Evolutionary conservation across 2,329 filamentous ascomycete species (phyloP), one percentile per base, ranked within the genome.

Genomic region (Colletotrichum ledebouriae): DNA sequence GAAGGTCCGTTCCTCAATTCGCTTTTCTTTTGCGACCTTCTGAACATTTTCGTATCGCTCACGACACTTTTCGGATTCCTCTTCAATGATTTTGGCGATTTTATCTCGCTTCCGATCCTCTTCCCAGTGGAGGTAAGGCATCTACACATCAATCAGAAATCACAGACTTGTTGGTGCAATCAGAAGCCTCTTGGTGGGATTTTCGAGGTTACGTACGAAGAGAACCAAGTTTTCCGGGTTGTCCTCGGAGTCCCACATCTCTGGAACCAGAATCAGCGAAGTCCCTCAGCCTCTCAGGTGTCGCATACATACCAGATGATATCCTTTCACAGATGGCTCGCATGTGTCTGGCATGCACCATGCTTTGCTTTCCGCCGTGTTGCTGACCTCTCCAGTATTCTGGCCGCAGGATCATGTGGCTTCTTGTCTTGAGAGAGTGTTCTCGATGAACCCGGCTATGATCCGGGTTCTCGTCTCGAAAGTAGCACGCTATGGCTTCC

Each of bases 121-220:
- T 39, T 83, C 80, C 80, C 80, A 83, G 25, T 83, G 80, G 2
- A 82, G 75, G 47, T 77, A 82, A 1, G 79, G 79, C 76, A 81
- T 78, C 79, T 82, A 20, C 0, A 33, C 10, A 1, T 17, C 10
- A 6, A 6, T 60, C 2, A 50, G 25, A 6, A 29, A 29, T 6
- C 25, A 29, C 6, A 29, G 22, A 4, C 22, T 22, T 22, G 4
- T 4, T 22, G 22, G 25, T 4, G 25, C 4, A 29, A 29, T 29
- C 6, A 29, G 25, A 29, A 6, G 25, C 25, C 6, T 6, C 25
- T 6, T 29, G 1, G 25, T 25, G 25, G 25, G 6, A 29, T 29
- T 4, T 29, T 6, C 25, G 6, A 29, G 25, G 25, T 29, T 29
- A 55, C 52, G 17, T 70, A 78, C 76, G 67, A 78, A 80, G 0